Evolutionary conservation across 495 filamentous ascomycete species (phyloP), one percentile per base, ranked within the genome.

Genomic region (Lasiosphaeria miniovina): DNA sequence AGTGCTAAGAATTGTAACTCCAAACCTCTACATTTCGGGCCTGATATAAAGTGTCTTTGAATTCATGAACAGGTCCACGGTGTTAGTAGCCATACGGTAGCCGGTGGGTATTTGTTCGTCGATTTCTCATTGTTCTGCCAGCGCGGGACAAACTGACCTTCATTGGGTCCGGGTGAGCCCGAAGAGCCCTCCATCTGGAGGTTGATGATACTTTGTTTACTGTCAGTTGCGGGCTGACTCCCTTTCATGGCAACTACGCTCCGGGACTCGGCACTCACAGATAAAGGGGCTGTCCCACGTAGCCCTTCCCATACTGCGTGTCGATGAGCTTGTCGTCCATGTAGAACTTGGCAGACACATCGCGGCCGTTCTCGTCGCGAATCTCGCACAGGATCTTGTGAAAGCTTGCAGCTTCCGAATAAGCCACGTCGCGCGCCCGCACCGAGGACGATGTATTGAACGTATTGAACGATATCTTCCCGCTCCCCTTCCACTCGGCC

Each of bases 401-500:
- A 52, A 78, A 84, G 6, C 76, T 61, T 3, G 61, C 73, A 0
- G 82, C 71, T 41, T 52, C 75, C 10, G 77, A 68, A 61, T 86
- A 85, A 0, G 65, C 66, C 32, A 82, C 78, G 59, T 85, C 74
- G 32, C 73, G 68, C 52, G 78, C 76, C 12, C 71, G 59, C 0
- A 84, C 74, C 40, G 75, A 65, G 14, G 73, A 77, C 33, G 75
- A 79, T 8, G 81, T 81, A 61, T 85, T 85, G 67, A 85, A 85
- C 1, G 81, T 85, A 56, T 86, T 86, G 69, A 85, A 85, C 8
- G 75, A 80, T 52, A 86, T 82, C 65, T 83, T 77, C 6, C 82
- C 83, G n/a, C 71, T 75, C 4, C 83, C 82, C 62, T 85, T 86
- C 84, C 84, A 85, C 68, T 85, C 83, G 1, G 82, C 83, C 71